Percentiles rank a stretch among this genome's conserved stretches.
Evolutionary conservation across 768 basidiomycete genomes (phyloP).

Genomic region (Amanita brunnescens): DNA sequence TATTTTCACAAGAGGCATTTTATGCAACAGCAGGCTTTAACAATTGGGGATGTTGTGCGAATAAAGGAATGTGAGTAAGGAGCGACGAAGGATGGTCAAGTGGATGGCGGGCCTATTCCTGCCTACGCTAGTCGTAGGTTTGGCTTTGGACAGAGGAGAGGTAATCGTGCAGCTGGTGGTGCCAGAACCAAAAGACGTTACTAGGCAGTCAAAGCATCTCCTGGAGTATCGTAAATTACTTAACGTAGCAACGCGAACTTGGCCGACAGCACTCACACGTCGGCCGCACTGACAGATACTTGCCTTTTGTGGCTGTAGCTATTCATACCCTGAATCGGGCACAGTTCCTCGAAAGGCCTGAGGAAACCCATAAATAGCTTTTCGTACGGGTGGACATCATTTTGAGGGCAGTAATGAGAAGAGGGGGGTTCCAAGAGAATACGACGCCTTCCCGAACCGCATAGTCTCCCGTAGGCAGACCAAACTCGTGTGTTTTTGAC

Average conservation of each 20-base stretch:
- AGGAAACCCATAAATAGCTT: background rate
- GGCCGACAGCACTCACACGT: too few relatives aligned
- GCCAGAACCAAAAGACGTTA: background rate
- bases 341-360: background rate
- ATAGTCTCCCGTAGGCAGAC: too few relatives aligned
- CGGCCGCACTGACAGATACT: background rate
- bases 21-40: background rate
- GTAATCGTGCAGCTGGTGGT: background rate
- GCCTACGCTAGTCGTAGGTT: background rate
- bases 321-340: background rate
- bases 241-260: background rate
- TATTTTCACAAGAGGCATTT: slow-evolving; percentile 4
- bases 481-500: too few relatives aligned
- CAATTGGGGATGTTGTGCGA: background rate
- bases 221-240: background rate
- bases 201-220: background rate
- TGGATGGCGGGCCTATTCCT: background rate
- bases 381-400: background rate
- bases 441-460: too few relatives aligned
- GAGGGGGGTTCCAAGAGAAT: too few relatives aligned
- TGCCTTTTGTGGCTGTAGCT: background rate
- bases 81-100: background rate
- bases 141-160: background rate
- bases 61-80: background rate
- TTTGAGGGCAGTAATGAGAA: too few relatives aligned